Evolutionary conservation across 177 flowering plant genomes (phyloP), one percentile per base, ranked within the genome.

Genomic region (Vitis hybrid): DNA sequence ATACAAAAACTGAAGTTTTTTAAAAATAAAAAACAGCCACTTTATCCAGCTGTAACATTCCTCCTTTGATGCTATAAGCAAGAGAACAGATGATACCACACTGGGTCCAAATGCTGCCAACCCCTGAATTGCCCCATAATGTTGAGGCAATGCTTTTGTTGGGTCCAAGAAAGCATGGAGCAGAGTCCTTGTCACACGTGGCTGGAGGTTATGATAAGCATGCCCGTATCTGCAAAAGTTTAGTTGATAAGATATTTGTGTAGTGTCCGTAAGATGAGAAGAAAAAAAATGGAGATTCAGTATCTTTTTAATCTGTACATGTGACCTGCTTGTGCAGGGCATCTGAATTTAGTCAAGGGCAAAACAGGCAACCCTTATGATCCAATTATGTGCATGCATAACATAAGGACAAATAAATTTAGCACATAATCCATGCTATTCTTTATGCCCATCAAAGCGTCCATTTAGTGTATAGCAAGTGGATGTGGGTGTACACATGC

Each of bases 81-180:
- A 39, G 39, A 19, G 54, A 68, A 29, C 0, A 12, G 54, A 68
- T 51, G n/a, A 60, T 85, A 95, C 99, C 99, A 91, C 96, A 67
- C 65, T 81, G 26, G 96, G 84, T 73, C 99, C 98, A 69, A 93
- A 80, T 50, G 94, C 91, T 66, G 96, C 87, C 54, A 93, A 76
- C 31, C 98, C 98, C 76, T 88, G 92, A 79, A 93, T 88, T 54
- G 97, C 97, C 70, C 99, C 99, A 87, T 88, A 95, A 80, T 95
- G 99, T 75, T 93, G 97, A 72, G 99, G 84, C 76, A 91, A 65
- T 39, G 94, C 67, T 75, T 85, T 89, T 49, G 80, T 84, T 45
- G 98, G 93, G 77, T 95, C 99, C 88, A 95, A 73, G 70, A 93
- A 93, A 62, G 91, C 85, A 82, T 90, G 88, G 50, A 93, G 89